Conservation (phyloP, 2,329 filamentous ascomycete species). For the Iodosphaeria phyllophila region DNA sequence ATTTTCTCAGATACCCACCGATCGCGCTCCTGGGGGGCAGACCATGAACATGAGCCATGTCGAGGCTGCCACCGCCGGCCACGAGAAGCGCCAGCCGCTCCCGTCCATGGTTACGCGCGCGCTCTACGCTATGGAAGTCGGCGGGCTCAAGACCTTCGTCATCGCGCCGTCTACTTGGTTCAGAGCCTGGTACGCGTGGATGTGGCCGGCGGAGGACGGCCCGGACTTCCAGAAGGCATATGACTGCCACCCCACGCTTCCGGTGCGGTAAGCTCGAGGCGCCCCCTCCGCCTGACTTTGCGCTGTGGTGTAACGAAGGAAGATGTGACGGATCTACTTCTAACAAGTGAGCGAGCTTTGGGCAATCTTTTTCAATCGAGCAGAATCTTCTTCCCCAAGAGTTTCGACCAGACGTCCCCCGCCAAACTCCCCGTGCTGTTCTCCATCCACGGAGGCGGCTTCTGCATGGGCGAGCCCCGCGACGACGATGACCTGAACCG, state of each 20-base stretch:
- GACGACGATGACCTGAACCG: slow-evolving; percentile 21
- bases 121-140: no score
- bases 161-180: slow-evolving; percentile 6
- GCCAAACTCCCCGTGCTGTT: slow-evolving; percentile 18
- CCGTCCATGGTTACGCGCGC: no score
- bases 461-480: slow-evolving; percentile 16
- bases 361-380: not conserved
- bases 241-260: slow-evolving; percentile 13
- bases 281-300: no score
- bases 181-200: slow-evolving; percentile 11
- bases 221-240: slow-evolving; percentile 15
- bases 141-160: slow-evolving; percentile 8
- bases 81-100: no score
- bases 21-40: no score
- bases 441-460: slow-evolving; percentile 25
- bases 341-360: not conserved
- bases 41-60: no score
- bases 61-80: no score
- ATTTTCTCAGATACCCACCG: no score
- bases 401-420: slow-evolving; percentile 10
- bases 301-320: not conserved
- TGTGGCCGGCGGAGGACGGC: slow-evolving; percentile 7
- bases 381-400: slow-evolving; percentile 17
- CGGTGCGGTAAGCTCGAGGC: slow-evolving; percentile 13
- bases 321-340: not conserved